phyloP scores from a whole-genome alignment of 148 eudicot species.

The Rhododendron mucronatum region DNA sequence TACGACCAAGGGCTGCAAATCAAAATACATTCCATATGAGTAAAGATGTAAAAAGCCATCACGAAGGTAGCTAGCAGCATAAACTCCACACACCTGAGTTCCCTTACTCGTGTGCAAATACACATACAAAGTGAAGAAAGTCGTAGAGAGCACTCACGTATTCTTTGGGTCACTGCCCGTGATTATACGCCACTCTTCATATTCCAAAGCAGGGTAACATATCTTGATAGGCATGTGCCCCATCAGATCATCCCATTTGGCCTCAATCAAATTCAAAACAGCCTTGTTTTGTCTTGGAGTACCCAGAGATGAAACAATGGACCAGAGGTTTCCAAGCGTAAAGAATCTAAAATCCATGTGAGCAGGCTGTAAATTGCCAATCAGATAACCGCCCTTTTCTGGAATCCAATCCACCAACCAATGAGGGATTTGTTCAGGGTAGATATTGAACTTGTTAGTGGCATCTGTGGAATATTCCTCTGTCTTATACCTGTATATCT shows the following conservation, averaged over 20 bases:
- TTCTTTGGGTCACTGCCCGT: conserved; percentile 95
- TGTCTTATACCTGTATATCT: conserved; percentile 83
- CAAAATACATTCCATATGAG: neutral
- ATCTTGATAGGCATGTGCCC: conserved; percentile 86
- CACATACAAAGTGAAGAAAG: neutral
- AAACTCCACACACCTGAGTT: neutral
- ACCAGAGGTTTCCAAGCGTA: conserved; percentile 87
- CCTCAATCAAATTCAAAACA: conserved; percentile 60
- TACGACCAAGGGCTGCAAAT: conserved; percentile 83
- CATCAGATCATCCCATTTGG: conserved; percentile 85
- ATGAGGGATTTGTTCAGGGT: conserved; percentile 87
- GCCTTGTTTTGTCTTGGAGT: conserved; percentile 82
- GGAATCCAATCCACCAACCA: conserved; percentile 95
- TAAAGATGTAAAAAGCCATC: neutral
- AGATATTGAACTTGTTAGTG: conserved; percentile 86
- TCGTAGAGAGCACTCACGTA: conserved; percentile 46
- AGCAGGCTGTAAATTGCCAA: conserved; percentile 92
- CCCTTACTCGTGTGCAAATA: neutral
- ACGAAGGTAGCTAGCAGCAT: neutral
- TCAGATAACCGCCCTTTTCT: conserved; percentile 78
- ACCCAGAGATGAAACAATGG: conserved; percentile 73
- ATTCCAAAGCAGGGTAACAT: conserved; percentile 77
- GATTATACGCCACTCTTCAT: conserved; percentile 83
- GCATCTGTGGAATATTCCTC: conserved; percentile 88
- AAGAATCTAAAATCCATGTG: conserved; percentile 96